Evolutionary conservation across 495 filamentous ascomycete species (phyloP).

Genomic region (Hypoxylon trugodes): DNA sequence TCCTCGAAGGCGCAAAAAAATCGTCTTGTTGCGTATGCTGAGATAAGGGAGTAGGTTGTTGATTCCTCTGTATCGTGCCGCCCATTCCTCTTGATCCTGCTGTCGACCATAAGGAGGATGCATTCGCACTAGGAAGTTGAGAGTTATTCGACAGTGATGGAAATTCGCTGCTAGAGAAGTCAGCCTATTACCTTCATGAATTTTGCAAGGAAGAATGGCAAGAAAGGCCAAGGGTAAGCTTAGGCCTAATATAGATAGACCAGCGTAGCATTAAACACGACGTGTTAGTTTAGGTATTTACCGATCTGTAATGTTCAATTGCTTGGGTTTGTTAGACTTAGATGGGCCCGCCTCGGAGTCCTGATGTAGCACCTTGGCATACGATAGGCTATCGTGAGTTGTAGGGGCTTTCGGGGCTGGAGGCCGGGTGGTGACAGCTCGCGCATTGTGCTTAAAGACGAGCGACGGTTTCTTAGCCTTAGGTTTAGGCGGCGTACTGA

Average conservation of each 20-base stretch:
- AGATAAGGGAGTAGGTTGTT: slow-evolving; percentile 63
- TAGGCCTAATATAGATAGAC: neutral
- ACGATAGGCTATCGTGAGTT: neutral
- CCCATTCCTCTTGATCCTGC: slow-evolving; percentile 52
- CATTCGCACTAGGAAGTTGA: slow-evolving; percentile 62
- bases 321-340: neutral
- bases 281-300: slow-evolving; percentile 14
- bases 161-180: slow-evolving; percentile 71
- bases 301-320: too few relatives aligned
- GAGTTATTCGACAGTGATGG: slow-evolving; percentile 77
- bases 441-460: neutral
- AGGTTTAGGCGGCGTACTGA: neutral
- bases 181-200: slow-evolving; percentile 19
- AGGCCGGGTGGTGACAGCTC: neutral
- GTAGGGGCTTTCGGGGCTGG: neutral
- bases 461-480: neutral
- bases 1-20: slow-evolving; percentile 64
- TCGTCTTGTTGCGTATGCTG: slow-evolving; percentile 68
- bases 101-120: slow-evolving; percentile 69
- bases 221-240: neutral
- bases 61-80: slow-evolving; percentile 72
- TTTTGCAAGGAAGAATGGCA: neutral
- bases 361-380: slow-evolving; percentile 11
- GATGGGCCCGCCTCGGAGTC: neutral
- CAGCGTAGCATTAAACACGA: neutral